A percentile compares a stretch with the other conserved stretches of the same genome.
phyloP scores from a whole-genome alignment of 768 basidiomycete genomes.

The Russula vinacea region DNA sequence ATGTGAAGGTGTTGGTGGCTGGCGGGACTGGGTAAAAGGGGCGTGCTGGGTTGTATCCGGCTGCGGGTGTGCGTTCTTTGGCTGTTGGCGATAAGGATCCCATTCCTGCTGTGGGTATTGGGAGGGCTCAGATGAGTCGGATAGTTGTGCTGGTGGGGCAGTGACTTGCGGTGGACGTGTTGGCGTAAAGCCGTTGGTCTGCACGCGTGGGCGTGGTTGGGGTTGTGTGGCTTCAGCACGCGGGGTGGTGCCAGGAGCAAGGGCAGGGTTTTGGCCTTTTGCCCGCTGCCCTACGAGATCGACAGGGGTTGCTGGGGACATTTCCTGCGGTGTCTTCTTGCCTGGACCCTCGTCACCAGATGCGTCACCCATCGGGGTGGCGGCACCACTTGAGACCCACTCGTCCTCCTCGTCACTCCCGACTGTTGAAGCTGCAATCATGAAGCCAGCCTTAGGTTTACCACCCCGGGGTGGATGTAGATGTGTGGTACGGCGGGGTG shows the following conservation, averaged over 20 bases:
- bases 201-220: constrained; percentile 33
- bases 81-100: constrained; percentile 10
- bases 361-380: constrained; percentile 49
- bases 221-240: constrained; percentile 33
- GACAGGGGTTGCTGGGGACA: constrained; percentile 20
- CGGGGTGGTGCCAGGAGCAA: constrained; percentile 34
- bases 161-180: constrained; percentile 14
- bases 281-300: constrained; percentile 17
- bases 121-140: background rate
- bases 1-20: background rate
- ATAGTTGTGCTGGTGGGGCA: constrained; percentile 2
- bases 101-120: constrained; percentile 10
- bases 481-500: constrained; percentile 17
- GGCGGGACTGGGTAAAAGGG: background rate
- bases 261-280: constrained; percentile 25
- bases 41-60: background rate
- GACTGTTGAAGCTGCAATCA: constrained; percentile 49
- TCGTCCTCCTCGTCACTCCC: constrained; percentile 60
- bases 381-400: constrained; percentile 74
- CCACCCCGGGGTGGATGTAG: constrained; percentile 1
- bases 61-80: background rate
- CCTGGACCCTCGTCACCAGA: constrained; percentile 41
- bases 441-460: constrained; percentile 53
- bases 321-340: constrained; percentile 34
- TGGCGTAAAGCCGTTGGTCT: constrained; percentile 22